phyloP scores from a whole-genome alignment of 805 yeast species.

The Yamadazyma olivae region DNA sequence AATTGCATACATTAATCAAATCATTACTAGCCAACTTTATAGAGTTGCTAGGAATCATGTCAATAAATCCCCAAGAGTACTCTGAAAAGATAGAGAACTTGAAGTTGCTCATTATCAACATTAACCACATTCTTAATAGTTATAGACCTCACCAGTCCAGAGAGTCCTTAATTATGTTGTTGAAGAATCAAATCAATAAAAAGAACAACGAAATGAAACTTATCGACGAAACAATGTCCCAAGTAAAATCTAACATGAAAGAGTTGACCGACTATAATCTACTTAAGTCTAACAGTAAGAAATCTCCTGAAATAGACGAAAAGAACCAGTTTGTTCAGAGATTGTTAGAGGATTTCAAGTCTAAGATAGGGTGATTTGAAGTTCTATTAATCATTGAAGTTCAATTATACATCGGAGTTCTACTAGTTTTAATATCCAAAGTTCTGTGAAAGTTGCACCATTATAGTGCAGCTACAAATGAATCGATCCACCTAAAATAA shows the following conservation, averaged over 20 bases:
- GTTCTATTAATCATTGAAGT: no score
- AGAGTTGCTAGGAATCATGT: constrained; percentile 75
- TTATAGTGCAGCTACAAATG: neutral
- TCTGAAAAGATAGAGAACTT: constrained; percentile 70
- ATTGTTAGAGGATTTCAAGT: neutral
- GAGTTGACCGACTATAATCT: constrained; percentile 5
- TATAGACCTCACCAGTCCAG: constrained; percentile 95
- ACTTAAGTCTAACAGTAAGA: neutral
- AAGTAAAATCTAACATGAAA: constrained; percentile 35
- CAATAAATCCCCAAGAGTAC: constrained; percentile 65
- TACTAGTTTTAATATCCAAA: no score
- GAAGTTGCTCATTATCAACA: constrained; percentile 75
- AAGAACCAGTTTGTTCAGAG: neutral
- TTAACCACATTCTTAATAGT: constrained; percentile 88
- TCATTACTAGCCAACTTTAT: constrained; percentile 77
- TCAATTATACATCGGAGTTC: no score
- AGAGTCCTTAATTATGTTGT: constrained; percentile 75
- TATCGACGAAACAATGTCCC: constrained; percentile 39
- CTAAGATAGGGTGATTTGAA: no score
- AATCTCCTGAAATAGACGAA: neutral
- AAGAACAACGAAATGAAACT: constrained; percentile 52
- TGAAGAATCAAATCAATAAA: constrained; percentile 66
- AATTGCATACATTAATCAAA: constrained; percentile 74
- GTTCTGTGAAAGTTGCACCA: no score
- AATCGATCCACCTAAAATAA: constrained; percentile 21